Evolutionary conservation across 306 rosid genomes (phyloP), one percentile per base, ranked within the genome.

Genomic region (Hylodesmum podocarpum): DNA sequence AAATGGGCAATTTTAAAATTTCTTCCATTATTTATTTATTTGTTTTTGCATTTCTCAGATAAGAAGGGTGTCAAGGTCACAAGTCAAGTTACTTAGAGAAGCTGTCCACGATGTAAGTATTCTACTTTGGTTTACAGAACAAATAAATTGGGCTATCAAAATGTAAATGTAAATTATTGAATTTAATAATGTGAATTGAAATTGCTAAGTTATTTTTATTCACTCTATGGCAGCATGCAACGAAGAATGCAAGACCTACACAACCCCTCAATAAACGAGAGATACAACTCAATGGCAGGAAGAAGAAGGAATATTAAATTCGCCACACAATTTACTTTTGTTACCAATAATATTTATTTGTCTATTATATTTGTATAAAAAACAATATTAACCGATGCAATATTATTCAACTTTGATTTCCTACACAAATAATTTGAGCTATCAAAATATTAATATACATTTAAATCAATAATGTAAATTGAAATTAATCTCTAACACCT

Each of bases 21-120:
- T 40, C 15, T 40, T 10, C 13, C 46, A 40, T 10, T 1, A 1
- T 40, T 40, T 62, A 62, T 34, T 36, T 37, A 16, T 8, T 16
- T 62, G 4, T 31, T 14, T 29, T 34, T 19, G 9, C n/a, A 8
- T 76, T 25, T 16, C 13, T 13, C 73, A 88, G 94, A 79, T 90
- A 69, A 70, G 53, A 21, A 81, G 70, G 0, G 92, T 82, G 40
- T 86, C 88, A 22, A 70, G 3, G 61, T 66, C 10, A 19, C 91
- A 92, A 78, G 65, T 90, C 81, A 46, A 34, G 12, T 57, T 87
- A 41, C 81, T 92, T 1, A 81, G 84, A 55, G 78, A 65, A 44
- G 93, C 92, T 1, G 93, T 88, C 50, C 90, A 85, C 46, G 88
- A 86, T 63, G 96, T 88, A 83, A 86, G 93, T 83, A 19, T 53